Evolutionary conservation across 2,329 filamentous ascomycete genomes (phyloP).

Genomic region (Ascochyta fabae): DNA sequence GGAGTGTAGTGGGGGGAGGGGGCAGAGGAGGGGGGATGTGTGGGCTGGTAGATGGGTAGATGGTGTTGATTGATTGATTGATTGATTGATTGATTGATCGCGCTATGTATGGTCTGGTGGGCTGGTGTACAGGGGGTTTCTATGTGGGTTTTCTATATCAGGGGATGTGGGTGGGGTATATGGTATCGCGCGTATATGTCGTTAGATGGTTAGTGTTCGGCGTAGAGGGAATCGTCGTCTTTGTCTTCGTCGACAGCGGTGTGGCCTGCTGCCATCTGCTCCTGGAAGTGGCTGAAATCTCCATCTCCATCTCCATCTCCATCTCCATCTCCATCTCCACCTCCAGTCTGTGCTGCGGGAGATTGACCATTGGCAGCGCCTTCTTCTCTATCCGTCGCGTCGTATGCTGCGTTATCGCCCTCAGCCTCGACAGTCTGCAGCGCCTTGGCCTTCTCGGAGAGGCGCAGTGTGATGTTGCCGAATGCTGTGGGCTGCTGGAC

Average conservation of each 20-base stretch:
- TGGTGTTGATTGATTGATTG: too few species aligned
- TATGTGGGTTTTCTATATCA: too few species aligned
- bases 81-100: too few species aligned
- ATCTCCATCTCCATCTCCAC: neutral
- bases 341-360: slow-evolving; percentile 6
- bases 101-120: too few species aligned
- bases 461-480: slow-evolving; percentile 45
- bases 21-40: too few species aligned
- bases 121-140: too few species aligned
- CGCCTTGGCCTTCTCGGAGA: slow-evolving; percentile 31
- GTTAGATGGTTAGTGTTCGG: slow-evolving; percentile 19
- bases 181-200: neutral
- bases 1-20: too few species aligned
- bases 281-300: slow-evolving; percentile 26
- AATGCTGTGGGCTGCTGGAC: slow-evolving; percentile 65
- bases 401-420: slow-evolving; percentile 2
- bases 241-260: slow-evolving; percentile 14
- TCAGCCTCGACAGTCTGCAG: slow-evolving; percentile 23
- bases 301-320: neutral
- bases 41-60: too few species aligned
- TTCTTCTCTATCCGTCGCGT: neutral
- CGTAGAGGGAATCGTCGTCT: slow-evolving; percentile 32
- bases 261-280: slow-evolving; percentile 32
- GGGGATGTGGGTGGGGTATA: too few species aligned
- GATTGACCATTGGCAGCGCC: slow-evolving; percentile 2